Conservation (phyloP, 331 rosid genomes). For the Quercus phellos region DNA sequence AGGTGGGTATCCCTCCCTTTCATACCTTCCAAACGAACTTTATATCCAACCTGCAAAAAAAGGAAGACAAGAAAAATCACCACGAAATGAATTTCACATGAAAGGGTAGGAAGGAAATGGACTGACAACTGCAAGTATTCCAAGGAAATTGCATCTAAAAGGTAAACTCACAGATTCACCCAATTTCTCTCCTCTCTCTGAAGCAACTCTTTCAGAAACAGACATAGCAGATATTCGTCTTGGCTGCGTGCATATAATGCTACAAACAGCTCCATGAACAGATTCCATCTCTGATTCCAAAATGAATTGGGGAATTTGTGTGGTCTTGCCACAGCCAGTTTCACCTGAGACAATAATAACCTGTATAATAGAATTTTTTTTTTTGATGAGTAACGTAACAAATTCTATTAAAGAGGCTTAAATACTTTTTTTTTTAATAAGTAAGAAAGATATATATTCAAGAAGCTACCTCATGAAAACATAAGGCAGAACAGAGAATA, state of each 20-base stretch:
- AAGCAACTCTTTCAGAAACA: conserved; percentile 94
- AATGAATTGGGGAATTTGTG: conserved; percentile 96
- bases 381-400: no score
- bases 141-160: conserved; percentile 10
- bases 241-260: conserved; percentile 90
- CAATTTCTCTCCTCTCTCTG: conserved; percentile 89
- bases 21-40: conserved; percentile 94
- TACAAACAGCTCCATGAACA: conserved; percentile 70
- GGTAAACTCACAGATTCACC: conserved; percentile 87
- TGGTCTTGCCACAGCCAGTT: conserved; percentile 99
- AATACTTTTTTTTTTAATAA: not conserved
- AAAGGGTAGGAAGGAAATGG: conserved; percentile 1
- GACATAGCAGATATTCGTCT: conserved; percentile 96
- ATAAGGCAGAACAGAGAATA: no score
- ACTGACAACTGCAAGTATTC: not conserved
- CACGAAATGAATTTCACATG: conserved; percentile 14
- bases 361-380: conserved; percentile 32
- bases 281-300: conserved; percentile 85
- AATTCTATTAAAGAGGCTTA: not conserved
- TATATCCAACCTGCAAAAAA: conserved; percentile 75
- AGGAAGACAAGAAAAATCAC: conserved; percentile 20
- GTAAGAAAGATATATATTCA: no score
- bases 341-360: conserved; percentile 83
- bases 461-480: no score
- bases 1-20: conserved; percentile 89